phyloP scores from a whole-genome alignment of 116 monocot genomes.

The Cymodocea nodosa region DNA sequence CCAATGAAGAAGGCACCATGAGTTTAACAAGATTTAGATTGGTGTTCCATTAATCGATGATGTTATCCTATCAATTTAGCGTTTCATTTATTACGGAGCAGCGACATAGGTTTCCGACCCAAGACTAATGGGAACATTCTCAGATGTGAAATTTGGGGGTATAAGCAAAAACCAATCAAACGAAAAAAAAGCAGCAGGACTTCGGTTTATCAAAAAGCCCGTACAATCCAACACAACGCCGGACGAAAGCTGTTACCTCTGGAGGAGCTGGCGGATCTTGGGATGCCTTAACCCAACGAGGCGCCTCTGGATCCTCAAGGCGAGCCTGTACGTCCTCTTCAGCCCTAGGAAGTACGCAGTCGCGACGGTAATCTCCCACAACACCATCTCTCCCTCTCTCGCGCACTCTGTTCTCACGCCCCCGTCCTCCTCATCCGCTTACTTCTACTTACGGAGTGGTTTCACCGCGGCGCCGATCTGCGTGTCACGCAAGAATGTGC shows the following conservation, averaged over 20 bases:
- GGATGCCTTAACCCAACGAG: conserved; percentile 31
- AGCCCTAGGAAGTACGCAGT: conserved; percentile 53
- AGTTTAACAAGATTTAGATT: too few species aligned
- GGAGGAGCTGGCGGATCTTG: conserved; percentile 33
- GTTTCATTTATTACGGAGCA: too few species aligned
- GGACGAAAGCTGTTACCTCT: conserved; percentile 21
- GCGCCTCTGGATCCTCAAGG: conserved; percentile 35
- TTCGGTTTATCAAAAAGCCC: neutral
- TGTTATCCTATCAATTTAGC: too few species aligned
- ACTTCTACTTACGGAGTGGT: neutral
- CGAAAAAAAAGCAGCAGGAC: neutral
- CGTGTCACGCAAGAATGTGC: too few species aligned
- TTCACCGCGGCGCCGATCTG: too few species aligned
- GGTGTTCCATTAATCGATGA: too few species aligned
- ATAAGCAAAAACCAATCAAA: neutral
- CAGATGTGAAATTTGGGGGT: too few species aligned
- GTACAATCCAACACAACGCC: neutral
- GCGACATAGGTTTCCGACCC: too few species aligned
- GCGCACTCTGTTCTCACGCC: neutral
- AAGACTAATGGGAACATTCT: too few species aligned
- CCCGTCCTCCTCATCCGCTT: neutral
- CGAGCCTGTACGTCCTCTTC: conserved; percentile 43
- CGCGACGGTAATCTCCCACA: conserved; percentile 47
- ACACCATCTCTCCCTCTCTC: conserved; percentile 28
- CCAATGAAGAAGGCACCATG: too few species aligned